These are phyloP conservation scores for Gossypium stocksii DNA, from an alignment of 345 rosid genomes.

Conservation along the genomic window DNA sequence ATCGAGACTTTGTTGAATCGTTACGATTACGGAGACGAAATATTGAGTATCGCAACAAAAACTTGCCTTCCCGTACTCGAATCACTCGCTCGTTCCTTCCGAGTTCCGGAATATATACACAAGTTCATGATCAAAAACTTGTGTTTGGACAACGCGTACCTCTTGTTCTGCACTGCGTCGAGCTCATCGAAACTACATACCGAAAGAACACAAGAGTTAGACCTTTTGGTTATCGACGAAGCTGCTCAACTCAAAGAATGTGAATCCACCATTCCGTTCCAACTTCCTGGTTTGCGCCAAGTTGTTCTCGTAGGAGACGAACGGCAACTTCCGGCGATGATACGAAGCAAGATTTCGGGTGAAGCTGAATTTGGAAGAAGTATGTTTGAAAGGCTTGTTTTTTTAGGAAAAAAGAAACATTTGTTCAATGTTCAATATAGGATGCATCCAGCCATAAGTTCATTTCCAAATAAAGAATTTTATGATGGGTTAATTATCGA, in stretches of 20 bases:
- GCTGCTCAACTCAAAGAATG: conserved; percentile 60
- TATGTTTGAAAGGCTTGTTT: conserved; percentile 28
- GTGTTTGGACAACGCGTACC: conserved; percentile 31
- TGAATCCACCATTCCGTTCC: conserved; percentile 45
- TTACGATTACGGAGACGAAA: not conserved
- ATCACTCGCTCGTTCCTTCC: conserved; percentile 8
- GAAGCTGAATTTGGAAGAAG: conserved; percentile 29
- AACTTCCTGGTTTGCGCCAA: conserved; percentile 37
- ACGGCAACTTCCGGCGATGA: conserved; percentile 47
- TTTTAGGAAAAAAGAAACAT: conserved; percentile 16
- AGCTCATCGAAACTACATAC: conserved; percentile 32
- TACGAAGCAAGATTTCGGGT: conserved; percentile 34
- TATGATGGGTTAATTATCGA: conserved; percentile 18
- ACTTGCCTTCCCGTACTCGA: conserved; percentile 10
- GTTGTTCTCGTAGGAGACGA: conserved; percentile 49
- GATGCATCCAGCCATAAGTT: conserved; percentile 36
- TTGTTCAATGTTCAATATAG: conserved; percentile 30
- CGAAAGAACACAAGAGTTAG: conserved; percentile 14
- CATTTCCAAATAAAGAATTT: conserved; percentile 27
- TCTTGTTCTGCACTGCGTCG: conserved; percentile 46
- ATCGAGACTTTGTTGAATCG: not conserved
- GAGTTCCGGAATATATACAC: not conserved
- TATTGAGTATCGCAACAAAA: not conserved
- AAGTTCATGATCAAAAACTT: not conserved
- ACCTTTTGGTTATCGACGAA: conserved; percentile 44